Conservation (phyloP, 75 land plant genomes). For the Isoetes taiwanensis region DNA sequence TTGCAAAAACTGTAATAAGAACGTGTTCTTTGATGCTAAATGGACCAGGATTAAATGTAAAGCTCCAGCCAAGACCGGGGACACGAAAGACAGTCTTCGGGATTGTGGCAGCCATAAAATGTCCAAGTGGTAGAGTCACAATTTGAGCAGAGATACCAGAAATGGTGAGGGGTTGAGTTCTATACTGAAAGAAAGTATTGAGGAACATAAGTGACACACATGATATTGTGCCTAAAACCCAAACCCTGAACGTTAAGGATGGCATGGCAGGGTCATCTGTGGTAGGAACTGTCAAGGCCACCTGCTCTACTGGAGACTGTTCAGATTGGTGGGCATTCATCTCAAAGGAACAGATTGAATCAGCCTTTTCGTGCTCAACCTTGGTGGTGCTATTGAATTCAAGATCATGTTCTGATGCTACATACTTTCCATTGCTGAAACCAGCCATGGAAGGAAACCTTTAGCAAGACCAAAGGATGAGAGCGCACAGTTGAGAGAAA, state of each 20-base stretch:
- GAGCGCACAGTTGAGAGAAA: too few species aligned
- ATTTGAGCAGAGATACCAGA: conserved; percentile 47
- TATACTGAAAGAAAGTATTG: conserved; percentile 34
- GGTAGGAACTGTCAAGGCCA: conserved; percentile 52
- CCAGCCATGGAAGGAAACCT: too few species aligned
- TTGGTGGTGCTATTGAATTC: too few species aligned
- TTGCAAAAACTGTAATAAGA: neutral
- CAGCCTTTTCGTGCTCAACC: too few species aligned
- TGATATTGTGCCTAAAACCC: conserved; percentile 32
- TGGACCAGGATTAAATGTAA: conserved; percentile 15
- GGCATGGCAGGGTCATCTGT: conserved; percentile 53
- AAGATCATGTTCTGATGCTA: too few species aligned
- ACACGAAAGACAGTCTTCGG: conserved; percentile 11
- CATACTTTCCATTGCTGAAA: too few species aligned
- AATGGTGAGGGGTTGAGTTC: conserved; percentile 31
- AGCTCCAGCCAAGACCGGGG: conserved; percentile 25
- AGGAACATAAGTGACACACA: conserved; percentile 29
- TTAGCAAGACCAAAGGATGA: too few species aligned
- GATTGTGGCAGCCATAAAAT: conserved; percentile 39
- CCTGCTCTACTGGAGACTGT: conserved; percentile 52
- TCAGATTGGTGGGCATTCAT: too few species aligned
- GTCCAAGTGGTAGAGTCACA: conserved; percentile 46
- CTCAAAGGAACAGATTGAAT: too few species aligned
- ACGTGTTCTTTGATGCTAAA: neutral
- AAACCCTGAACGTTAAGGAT: conserved; percentile 50